Percentiles rank a stretch among this genome's conserved stretches.
Evolutionary conservation across 768 basidiomycete species (phyloP).

Genomic region (Mycena latifolia): DNA sequence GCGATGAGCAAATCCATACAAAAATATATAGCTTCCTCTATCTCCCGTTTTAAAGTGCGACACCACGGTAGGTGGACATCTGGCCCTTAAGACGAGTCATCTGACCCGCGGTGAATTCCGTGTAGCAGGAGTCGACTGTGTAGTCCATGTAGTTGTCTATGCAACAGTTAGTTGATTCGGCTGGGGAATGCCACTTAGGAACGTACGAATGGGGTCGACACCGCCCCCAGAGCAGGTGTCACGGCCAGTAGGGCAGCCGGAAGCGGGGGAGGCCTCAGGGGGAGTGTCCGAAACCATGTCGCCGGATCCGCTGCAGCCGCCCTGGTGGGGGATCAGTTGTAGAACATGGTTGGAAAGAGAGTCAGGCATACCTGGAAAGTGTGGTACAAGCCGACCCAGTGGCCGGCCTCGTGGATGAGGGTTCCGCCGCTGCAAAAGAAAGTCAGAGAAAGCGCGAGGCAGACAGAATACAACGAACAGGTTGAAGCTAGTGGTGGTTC

Average conservation of each 20-base stretch:
- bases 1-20: too few species aligned
- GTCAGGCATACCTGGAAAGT: conserved; percentile 42
- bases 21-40: too few species aligned
- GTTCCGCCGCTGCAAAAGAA: conserved; percentile 24
- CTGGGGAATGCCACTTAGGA: too few species aligned
- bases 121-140: conserved; percentile 52
- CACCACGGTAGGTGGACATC: conserved; percentile 48
- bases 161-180: background rate
- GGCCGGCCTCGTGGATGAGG: conserved; percentile 36
- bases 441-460: too few species aligned
- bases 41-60: conserved; percentile 23
- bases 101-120: conserved; percentile 53
- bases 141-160: conserved; percentile 57
- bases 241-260: conserved; percentile 48
- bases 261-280: conserved; percentile 47
- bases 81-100: conserved; percentile 47
- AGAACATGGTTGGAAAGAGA: too few species aligned
- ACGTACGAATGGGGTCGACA: conserved; percentile 48
- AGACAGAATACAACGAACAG: background rate
- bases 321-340: conserved; percentile 25
- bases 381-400: conserved; percentile 63
- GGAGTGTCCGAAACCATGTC: conserved; percentile 55
- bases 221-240: conserved; percentile 51
- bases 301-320: conserved; percentile 46
- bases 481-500: conserved; percentile 50